Percentiles rank a stretch among this genome's conserved stretches.
phyloP scores from a whole-genome alignment of 306 rosid species.

The Mimosa pudica region DNA sequence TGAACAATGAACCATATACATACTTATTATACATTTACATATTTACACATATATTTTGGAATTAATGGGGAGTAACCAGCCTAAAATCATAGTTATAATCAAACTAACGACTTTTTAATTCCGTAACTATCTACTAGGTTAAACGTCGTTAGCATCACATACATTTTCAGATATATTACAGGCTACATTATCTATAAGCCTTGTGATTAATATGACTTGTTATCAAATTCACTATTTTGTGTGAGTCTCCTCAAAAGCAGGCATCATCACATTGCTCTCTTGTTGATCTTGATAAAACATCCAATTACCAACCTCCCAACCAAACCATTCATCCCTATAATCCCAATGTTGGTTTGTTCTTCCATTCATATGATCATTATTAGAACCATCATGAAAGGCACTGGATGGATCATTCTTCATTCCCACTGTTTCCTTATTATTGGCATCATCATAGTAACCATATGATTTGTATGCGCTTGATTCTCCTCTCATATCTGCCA shows the following conservation, averaged over 20 bases:
- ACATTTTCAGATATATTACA: not conserved
- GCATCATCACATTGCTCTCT: not conserved
- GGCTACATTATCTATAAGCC: not conserved
- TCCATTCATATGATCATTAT: not conserved
- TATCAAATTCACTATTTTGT: not conserved
- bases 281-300: not conserved
- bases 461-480: not conserved
- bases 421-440: not conserved
- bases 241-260: not conserved
- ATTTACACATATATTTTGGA: too few species aligned
- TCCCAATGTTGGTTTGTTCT: not conserved
- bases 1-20: too few species aligned
- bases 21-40: too few species aligned
- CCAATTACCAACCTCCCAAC: constrained; percentile 6
- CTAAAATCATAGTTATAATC: too few species aligned
- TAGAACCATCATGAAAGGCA: not conserved
- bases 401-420: not conserved
- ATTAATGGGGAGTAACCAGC: too few species aligned
- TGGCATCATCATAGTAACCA: not conserved
- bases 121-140: too few species aligned
- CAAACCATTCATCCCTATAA: not conserved
- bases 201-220: not conserved
- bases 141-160: too few species aligned
- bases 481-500: not conserved
- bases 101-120: too few species aligned